Evolutionary conservation across 805 yeast species (phyloP), one percentile per base, ranked within the genome.

Genomic region (Yamadazyma endophytica): DNA sequence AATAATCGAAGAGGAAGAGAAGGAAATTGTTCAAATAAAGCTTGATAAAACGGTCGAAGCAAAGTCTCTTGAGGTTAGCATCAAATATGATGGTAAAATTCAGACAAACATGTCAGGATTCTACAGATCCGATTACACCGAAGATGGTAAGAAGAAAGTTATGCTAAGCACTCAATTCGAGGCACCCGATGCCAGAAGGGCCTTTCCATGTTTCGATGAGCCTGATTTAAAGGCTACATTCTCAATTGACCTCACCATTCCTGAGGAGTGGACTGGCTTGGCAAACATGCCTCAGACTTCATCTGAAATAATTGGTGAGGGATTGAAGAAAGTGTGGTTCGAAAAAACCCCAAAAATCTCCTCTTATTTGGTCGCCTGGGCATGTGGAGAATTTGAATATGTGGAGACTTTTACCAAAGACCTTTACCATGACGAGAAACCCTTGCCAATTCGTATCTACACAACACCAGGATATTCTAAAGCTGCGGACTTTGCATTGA

Each of bases 181-280:
- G 50, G 74, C 79, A 15, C 70, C 77, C 3, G 79, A 73, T 44
- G 79, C 79, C 13, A 58, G 80, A 45, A 61, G 75, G 33, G 75
- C 78, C 5, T 74, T 75, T 47, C 80, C 80, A 6, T 73, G 77
- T 47, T 52, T 70, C 48, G 95, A 84, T 57, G 92, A 83, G 54
- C 37, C 80, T 2, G 64, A 61, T 32, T 50, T 69, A 29, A 74
- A 73, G 53, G 79, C 82, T 13, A 68, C 76, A 3, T 72, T 82
- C 50, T 51, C 58, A 19, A 69, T 83, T 19, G 61, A 55, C 16
- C 26, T 67, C 24, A 44, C 64, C 1, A 50, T 64, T 4, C 51
- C 50, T 17, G 37, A 45, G 3, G 47, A 53, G 3, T 52, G 64
- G 51, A 51, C 61, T 43, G 73, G 60, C 0, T 54, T 75, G 34